These are phyloP conservation scores for Xylogone sp. DNA, from an alignment of 2,329 filamentous ascomycete genomes.

Conservation along the genomic window DNA sequence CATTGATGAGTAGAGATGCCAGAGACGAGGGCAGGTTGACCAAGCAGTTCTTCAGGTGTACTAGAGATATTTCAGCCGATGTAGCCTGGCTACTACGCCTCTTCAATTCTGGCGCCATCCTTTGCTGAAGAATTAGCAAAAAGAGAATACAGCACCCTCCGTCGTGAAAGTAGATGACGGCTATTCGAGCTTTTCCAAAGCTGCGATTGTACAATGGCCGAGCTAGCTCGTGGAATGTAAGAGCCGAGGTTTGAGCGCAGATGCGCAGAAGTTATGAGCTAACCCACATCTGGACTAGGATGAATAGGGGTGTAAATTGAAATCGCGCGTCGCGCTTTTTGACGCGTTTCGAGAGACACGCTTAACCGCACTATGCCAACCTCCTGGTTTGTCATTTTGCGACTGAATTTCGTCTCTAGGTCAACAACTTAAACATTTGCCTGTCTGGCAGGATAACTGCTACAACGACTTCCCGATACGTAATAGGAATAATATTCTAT, in stretches of 20 bases:
- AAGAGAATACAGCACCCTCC: background rate
- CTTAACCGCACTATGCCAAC: background rate
- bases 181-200: background rate
- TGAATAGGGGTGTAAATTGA: background rate
- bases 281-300: background rate
- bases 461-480: too few species aligned
- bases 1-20: slow-evolving; percentile 79
- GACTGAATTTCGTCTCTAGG: background rate
- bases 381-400: background rate
- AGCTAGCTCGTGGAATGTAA: background rate
- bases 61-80: slow-evolving; percentile 77
- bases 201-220: background rate
- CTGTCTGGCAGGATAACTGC: too few species aligned
- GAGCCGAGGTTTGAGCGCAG: background rate
- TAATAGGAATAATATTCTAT: background rate
- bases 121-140: slow-evolving; percentile 1
- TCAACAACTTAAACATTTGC: background rate
- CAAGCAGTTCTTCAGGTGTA: slow-evolving; percentile 89
- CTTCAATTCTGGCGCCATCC: slow-evolving; percentile 19
- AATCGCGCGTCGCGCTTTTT: background rate
- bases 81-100: slow-evolving; percentile 55
- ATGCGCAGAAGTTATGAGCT: background rate
- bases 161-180: background rate
- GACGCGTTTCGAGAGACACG: background rate
- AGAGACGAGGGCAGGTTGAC: slow-evolving; percentile 87